These are phyloP conservation scores for Lecanicillium sp. DNA, from an alignment of 2,329 filamentous ascomycete genomes.

Conservation along the genomic window DNA sequence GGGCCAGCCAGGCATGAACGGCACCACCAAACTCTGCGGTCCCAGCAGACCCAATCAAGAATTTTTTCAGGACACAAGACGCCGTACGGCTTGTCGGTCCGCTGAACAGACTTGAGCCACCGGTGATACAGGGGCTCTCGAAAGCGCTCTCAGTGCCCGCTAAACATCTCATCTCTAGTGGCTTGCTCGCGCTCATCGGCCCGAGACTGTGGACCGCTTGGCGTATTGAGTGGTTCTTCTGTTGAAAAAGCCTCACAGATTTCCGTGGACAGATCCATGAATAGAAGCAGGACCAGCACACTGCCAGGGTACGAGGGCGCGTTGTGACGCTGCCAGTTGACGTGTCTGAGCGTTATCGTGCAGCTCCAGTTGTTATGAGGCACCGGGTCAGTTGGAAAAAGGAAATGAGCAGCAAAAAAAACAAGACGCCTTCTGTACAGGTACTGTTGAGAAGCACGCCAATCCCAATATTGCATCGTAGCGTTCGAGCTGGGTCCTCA, in stretches of 20 bases:
- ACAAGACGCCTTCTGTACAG: not conserved
- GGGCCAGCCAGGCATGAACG: too few species aligned
- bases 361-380: not conserved
- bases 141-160: not conserved
- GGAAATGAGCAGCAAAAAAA: not conserved
- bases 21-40: too few species aligned
- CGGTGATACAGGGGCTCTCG: too few species aligned
- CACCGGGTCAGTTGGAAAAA: not conserved
- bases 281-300: too few species aligned
- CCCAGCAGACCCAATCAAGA: too few species aligned
- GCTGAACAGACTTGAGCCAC: too few species aligned
- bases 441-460: not conserved
- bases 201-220: constrained; percentile 11
- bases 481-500: not conserved
- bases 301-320: not conserved
- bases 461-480: not conserved
- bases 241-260: constrained; percentile 4
- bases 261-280: not conserved
- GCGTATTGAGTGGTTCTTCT: constrained; percentile 9
- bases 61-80: too few species aligned
- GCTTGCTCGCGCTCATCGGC: constrained; percentile 5
- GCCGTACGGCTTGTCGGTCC: too few species aligned
- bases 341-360: constrained; percentile 1
- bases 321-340: not conserved
- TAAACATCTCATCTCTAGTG: constrained; percentile 8